Evolutionary conservation across 805 yeast genomes (phyloP).

Genomic region (Saccharomycopsis amapae): DNA sequence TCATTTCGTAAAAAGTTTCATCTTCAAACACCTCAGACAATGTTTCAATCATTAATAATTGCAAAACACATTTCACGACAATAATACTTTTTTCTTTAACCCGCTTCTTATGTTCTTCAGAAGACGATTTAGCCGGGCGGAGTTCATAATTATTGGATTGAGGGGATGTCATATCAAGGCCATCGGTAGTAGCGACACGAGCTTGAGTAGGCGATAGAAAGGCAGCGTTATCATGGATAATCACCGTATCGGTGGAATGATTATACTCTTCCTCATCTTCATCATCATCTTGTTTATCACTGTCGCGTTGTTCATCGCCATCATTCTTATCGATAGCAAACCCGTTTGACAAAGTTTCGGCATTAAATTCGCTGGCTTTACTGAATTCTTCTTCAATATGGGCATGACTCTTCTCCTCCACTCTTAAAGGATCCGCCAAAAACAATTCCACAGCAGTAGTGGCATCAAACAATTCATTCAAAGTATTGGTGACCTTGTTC

Average conservation of each 20-base stretch:
- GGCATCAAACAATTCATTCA: conserved; percentile 61
- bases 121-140: conserved; percentile 20
- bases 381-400: conserved; percentile 2
- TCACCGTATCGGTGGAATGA: conserved; percentile 15
- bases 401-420: conserved; percentile 7
- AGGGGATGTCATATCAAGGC: conserved; percentile 5
- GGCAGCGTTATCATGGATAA: not conserved
- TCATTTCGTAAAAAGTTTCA: conserved; percentile 52
- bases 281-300: conserved; percentile 1
- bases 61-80: conserved; percentile 88
- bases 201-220: not conserved
- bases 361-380: too few species aligned
- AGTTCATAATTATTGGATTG: not conserved
- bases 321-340: not conserved
- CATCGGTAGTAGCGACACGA: not conserved
- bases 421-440: conserved; percentile 42
- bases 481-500: conserved; percentile 58
- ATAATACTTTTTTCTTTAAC: conserved; percentile 61
- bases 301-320: not conserved
- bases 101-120: conserved; percentile 36
- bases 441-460: conserved; percentile 87
- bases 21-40: conserved; percentile 76
- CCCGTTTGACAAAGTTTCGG: not conserved
- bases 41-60: conserved; percentile 80
- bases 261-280: conserved; percentile 3